Base-by-base conservation (phyloP, 2,329 filamentous ascomycete species). In the Chaetomium sp. region DNA sequence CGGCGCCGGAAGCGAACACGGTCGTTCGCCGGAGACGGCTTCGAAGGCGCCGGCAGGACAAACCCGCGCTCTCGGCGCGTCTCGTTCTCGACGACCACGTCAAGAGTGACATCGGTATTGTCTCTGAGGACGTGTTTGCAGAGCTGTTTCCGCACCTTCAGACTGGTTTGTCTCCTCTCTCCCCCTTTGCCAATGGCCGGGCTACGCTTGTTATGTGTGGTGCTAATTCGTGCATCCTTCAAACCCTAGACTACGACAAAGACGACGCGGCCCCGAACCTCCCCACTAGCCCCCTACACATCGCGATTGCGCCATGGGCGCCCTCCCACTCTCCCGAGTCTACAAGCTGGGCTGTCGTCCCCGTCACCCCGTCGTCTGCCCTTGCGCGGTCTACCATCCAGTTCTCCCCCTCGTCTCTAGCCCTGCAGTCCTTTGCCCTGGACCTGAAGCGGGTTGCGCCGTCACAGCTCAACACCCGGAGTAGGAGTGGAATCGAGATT, bases 11-110 rank as follows among this genome's bases (percentile, higher is more conserved):
- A 56, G 62, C 64, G 6, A 48, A 58, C 42, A 48, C 60, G 38
- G 41, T 53, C 19, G 52, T 59, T 33, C 62, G 62, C 47, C 71
- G 70, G 63, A 76, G 73, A 66, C 74, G 74, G 56, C 74, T 73
- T 54, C 74, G 80, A 56, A 75, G 82, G 60, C 77, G 82, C 50
- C 75, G 81, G 53, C 77, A 82, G 62, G 83, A 94, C 69, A 91
- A 88, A 70, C 80, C 87, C 6, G 80, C 91, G 44, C 79, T 95
- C 56, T 80, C 88, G 56, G 91, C 90, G 55, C 85, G 88, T 56
- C 78, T 97, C 50, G 80, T 95, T 40, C 82, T 96, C 55, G 91
- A 96, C 71, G 88, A 91, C 68, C 86, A 88, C 69, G 79, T 95
- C 65, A 89, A 87, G 72, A 89, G 89, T 52, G 89, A 96, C 68